Evolutionary conservation across 2,329 filamentous ascomycete genomes (phyloP), one percentile per base, ranked within the genome.

Genomic region (Zymoseptoria tritici): DNA sequence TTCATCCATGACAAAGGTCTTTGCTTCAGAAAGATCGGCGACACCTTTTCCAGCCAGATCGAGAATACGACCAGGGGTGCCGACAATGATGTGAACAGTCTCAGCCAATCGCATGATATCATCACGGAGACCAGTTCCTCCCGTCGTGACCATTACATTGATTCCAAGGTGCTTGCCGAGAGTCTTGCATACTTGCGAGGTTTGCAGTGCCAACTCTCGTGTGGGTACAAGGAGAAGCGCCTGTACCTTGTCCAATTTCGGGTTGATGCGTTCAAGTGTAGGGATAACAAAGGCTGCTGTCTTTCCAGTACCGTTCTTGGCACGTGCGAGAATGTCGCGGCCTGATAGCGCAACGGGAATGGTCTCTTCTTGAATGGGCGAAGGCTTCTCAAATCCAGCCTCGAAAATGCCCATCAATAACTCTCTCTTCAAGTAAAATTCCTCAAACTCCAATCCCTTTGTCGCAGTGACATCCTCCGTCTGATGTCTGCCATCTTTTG

Each of bases 1-100:
- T 76, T 99, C 94, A 72, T 99, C 94, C 94, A 99, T 99, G 78
- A 99, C 91, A 74, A 99, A 99, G 72, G 95, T 97, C 70, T 91
- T 88, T 74, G 94, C 97, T 78, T 95, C 89, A 70, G 92, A 95
- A 55, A 99, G 83, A 76, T 99, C 94, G 64, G 94, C 94, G 61
- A 99, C 92, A 66, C 90, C 91, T 80, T 99, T 97, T 75, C 92
- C 91, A 60, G 94, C 93, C 68, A 99, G 80, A 79, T 99, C 94
- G 64, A 97, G 85, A 70, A 99, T 97, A 81, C 94, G 86, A 66
- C 94, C 94, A 36, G 94, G 94, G 59, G 94, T 99, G 73, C 94
- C 94, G 71, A 99, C 94, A 72, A 99, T 89, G 74, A 99, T 93
- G 78, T 99, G 94, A 68, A 99, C 93, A 57, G 93, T 83, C 67